Percentiles rank a stretch among this genome's conserved stretches.
Conservation (phyloP, 148 eudicot genomes). For the Selenicereus undatus region DNA sequence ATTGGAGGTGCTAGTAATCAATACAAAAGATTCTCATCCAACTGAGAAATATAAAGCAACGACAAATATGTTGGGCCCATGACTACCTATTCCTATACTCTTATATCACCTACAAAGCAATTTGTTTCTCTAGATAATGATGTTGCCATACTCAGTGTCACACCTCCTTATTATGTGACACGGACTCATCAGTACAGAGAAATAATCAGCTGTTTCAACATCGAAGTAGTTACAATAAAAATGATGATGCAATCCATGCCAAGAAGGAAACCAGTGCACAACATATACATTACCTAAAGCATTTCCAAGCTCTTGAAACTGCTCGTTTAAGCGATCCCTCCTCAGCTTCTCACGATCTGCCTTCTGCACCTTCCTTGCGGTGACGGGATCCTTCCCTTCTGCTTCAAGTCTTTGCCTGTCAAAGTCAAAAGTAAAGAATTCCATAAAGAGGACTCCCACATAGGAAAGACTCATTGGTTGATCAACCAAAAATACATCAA, state of each 20-base stretch:
- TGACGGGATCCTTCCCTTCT: constrained; percentile 38
- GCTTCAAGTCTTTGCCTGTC: constrained; percentile 40
- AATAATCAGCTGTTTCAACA: background rate
- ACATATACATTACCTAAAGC: constrained; percentile 38
- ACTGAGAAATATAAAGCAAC: background rate
- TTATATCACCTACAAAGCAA: background rate
- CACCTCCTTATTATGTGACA: background rate
- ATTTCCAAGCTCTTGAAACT: constrained; percentile 55
- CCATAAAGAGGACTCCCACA: background rate
- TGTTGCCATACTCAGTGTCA: background rate
- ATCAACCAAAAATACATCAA: background rate
- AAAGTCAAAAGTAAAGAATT: background rate
- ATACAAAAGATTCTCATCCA: background rate
- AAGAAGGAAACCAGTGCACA: background rate
- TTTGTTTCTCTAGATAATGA: background rate
- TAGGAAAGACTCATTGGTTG: background rate
- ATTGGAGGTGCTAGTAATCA: background rate
- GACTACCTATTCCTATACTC: background rate
- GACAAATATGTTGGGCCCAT: background rate
- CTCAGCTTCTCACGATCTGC: constrained; percentile 75
- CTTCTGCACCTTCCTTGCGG: constrained; percentile 63
- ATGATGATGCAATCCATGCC: constrained; percentile 6
- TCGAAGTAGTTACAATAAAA: background rate
- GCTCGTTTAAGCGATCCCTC: constrained; percentile 64
- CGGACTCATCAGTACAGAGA: background rate